These are phyloP conservation scores for Peziza echinospora DNA, from an alignment of 495 filamentous ascomycete genomes.

Conservation along the genomic window DNA sequence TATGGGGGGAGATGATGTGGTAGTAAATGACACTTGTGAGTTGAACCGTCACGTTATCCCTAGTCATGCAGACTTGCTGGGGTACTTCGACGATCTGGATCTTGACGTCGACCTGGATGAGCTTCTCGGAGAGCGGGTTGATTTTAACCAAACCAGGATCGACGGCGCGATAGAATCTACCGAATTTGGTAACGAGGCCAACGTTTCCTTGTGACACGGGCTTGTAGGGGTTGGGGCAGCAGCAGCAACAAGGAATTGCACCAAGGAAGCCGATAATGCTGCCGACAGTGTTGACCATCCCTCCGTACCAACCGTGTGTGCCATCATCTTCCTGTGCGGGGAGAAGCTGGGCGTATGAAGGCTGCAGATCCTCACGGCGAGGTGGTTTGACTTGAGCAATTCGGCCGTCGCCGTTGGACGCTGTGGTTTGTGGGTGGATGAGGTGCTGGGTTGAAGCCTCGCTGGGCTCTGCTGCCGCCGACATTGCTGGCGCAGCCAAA, in stretches of 20 bases:
- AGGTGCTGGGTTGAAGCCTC: not conserved
- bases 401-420: too few species aligned
- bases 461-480: not conserved
- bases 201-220: constrained; percentile 82
- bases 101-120: constrained; percentile 92
- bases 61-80: constrained; percentile 96
- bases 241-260: constrained; percentile 78
- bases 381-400: not conserved
- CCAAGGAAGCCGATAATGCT: constrained; percentile 56
- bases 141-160: constrained; percentile 95
- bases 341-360: constrained; percentile 33
- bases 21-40: constrained; percentile 98
- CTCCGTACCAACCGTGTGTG: constrained; percentile 43
- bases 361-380: constrained; percentile 35
- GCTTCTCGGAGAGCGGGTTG: constrained; percentile 81
- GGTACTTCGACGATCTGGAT: constrained; percentile 93
- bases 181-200: constrained; percentile 85
- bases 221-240: constrained; percentile 93
- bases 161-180: constrained; percentile 87
- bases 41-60: constrained; percentile 88
- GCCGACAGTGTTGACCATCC: constrained; percentile 51
- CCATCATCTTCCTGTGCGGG: constrained; percentile 35
- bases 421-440: too few species aligned
- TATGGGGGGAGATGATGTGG: constrained; percentile 86
- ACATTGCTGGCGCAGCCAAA: too few species aligned